A percentile compares a stretch with the other conserved stretches of the same genome.
Evolutionary conservation across 768 basidiomycete species (phyloP).

Genomic region (Pleurotus tuoliensis): DNA sequence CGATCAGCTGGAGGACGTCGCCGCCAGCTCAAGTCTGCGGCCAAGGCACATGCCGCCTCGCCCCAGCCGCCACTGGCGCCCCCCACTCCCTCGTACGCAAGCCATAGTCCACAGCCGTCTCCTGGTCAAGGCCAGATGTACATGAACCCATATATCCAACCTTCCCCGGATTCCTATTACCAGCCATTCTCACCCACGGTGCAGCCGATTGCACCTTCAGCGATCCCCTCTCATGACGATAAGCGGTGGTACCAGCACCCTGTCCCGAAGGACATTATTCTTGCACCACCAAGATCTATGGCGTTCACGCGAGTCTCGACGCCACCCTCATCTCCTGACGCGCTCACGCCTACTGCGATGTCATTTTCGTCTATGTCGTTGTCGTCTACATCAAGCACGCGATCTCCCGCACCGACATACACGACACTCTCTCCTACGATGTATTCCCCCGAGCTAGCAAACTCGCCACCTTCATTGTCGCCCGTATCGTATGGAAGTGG

Average conservation of each 20-base stretch:
- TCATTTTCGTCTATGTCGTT: slow-evolving; percentile 4
- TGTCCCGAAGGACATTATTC: neutral
- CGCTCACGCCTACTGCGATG: slow-evolving; percentile 3
- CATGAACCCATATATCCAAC: neutral
- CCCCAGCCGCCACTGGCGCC: neutral
- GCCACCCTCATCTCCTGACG: neutral
- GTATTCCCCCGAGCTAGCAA: neutral
- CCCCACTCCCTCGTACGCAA: neutral
- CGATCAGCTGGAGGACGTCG: slow-evolving; percentile 3
- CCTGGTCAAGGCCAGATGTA: neutral
- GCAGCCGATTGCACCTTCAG: neutral
- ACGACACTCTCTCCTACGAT: neutral
- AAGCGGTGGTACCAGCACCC: slow-evolving; percentile 2
- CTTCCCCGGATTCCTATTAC: slow-evolving; percentile 1
- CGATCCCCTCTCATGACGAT: slow-evolving; percentile 1
- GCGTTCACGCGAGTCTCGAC: neutral
- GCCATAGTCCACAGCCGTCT: neutral
- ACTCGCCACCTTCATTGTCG: neutral
- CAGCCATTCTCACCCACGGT: slow-evolving; percentile 1
- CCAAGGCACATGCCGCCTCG: neutral
- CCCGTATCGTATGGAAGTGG: neutral
- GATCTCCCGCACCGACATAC: neutral
- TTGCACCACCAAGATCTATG: neutral
- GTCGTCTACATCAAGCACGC: neutral
- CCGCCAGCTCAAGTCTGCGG: neutral